phyloP scores from a whole-genome alignment of 2,329 filamentous ascomycete species.

The Penicillium sp. region DNA sequence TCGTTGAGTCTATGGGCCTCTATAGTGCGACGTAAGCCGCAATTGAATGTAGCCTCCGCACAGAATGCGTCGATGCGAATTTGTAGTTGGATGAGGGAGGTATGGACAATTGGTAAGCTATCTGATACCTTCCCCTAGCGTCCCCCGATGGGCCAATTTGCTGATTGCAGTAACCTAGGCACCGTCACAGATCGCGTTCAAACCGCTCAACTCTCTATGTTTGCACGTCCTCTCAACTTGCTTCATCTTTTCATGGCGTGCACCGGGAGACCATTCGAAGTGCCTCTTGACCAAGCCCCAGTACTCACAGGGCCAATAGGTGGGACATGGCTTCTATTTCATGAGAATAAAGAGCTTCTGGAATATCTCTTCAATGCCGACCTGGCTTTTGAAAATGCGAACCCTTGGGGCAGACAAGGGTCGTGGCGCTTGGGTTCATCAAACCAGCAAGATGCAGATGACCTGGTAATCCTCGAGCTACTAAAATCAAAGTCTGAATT shows the following conservation, averaged over 20 bases:
- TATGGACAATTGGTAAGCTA: slow-evolving; percentile 77
- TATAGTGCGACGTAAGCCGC: slow-evolving; percentile 68
- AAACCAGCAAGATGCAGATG: slow-evolving; percentile 38
- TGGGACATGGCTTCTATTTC: slow-evolving; percentile 47
- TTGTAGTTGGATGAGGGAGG: slow-evolving; percentile 78
- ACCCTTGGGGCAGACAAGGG: slow-evolving; percentile 32
- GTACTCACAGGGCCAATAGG: slow-evolving; percentile 36
- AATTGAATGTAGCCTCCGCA: slow-evolving; percentile 70
- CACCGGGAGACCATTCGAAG: slow-evolving; percentile 57
- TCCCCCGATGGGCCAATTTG: slow-evolving; percentile 8
- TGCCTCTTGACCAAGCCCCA: slow-evolving; percentile 24
- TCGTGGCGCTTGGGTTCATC: slow-evolving; percentile 27
- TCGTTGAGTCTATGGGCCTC: slow-evolving; percentile 73
- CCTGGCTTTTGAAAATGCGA: slow-evolving; percentile 17
- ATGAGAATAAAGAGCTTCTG: slow-evolving; percentile 47
- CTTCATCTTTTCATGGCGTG: slow-evolving; percentile 71
- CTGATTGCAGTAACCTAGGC: slow-evolving; percentile 46
- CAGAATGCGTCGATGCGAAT: slow-evolving; percentile 71
- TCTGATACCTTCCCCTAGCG: slow-evolving; percentile 7
- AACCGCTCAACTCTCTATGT: slow-evolving; percentile 65
- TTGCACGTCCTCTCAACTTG: slow-evolving; percentile 68
- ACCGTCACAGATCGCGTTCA: slow-evolving; percentile 65
- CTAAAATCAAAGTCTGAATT: slow-evolving; percentile 51
- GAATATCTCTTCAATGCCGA: slow-evolving; percentile 54
- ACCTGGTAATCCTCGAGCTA: slow-evolving; percentile 49